Evolutionary conservation across 2,329 filamentous ascomycete species (phyloP).

Genomic region (Colletotrichum caudatum): DNA sequence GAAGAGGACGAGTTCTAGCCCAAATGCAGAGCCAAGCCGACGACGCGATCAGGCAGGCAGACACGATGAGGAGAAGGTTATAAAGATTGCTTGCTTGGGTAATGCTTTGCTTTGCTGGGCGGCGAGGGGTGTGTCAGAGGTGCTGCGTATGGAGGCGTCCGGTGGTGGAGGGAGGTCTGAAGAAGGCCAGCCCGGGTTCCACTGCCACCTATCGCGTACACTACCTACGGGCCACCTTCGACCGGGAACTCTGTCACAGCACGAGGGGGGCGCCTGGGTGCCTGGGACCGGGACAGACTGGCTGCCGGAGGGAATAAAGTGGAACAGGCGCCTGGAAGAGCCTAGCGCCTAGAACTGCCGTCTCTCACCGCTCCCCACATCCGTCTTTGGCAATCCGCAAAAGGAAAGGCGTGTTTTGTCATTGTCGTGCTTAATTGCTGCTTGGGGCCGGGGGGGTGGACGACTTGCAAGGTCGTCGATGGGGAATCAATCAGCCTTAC

Average conservation of each 20-base stretch:
- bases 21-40: conserved; percentile 16
- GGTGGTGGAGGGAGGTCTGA: conserved; percentile 35
- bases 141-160: conserved; percentile 28
- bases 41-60: conserved; percentile 37
- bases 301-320: conserved; percentile 14
- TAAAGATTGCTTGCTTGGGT: conserved; percentile 16
- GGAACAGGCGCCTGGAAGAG: background rate
- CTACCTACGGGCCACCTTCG: conserved; percentile 1
- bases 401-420: conserved; percentile 31
- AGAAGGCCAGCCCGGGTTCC: conserved; percentile 17
- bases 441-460: background rate
- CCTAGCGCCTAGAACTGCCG: conserved; percentile 22
- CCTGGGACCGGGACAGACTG: conserved; percentile 14
- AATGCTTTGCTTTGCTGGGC: conserved; percentile 10
- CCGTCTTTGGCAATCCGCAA: conserved; percentile 22
- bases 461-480: background rate
- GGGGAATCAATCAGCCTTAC: background rate
- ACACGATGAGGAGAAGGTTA: conserved; percentile 2
- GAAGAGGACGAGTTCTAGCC: conserved; percentile 16
- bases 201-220: background rate
- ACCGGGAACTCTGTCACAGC: conserved; percentile 12
- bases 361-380: conserved; percentile 10
- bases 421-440: conserved; percentile 15
- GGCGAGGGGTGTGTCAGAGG: conserved; percentile 10
- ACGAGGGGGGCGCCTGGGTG: conserved; percentile 15